Evolutionary conservation across 306 rosid species (phyloP).

Genomic region (Citrullus mucosospermus): DNA sequence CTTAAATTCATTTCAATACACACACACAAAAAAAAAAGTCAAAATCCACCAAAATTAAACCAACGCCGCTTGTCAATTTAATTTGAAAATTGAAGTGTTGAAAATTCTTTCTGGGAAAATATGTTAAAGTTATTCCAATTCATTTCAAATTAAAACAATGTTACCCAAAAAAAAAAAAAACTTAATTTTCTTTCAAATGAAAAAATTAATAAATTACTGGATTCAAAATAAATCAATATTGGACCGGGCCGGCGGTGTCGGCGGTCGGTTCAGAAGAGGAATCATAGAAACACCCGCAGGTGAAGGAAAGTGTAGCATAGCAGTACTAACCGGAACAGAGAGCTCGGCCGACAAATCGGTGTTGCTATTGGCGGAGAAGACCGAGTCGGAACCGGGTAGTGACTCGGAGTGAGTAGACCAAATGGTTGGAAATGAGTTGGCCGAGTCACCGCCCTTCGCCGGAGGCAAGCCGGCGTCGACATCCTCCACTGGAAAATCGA

Average conservation of each 20-base stretch:
- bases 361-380: slow-evolving; percentile 46
- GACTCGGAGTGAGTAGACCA: slow-evolving; percentile 50
- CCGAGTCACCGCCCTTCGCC: slow-evolving; percentile 17
- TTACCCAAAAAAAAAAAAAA: too few species aligned
- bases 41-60: neutral
- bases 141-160: too few species aligned
- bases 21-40: neutral
- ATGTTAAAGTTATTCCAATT: neutral
- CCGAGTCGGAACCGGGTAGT: slow-evolving; percentile 43
- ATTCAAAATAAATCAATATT: too few species aligned
- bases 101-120: neutral
- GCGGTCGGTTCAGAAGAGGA: neutral
- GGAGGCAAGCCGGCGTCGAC: slow-evolving; percentile 31
- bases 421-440: slow-evolving; percentile 39
- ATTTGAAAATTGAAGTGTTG: neutral
- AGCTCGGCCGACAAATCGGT: slow-evolving; percentile 93
- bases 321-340: slow-evolving; percentile 72
- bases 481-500: slow-evolving; percentile 66
- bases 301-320: neutral
- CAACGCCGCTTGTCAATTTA: neutral
- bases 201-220: too few species aligned
- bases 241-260: neutral
- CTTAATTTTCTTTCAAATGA: too few species aligned
- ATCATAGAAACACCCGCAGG: neutral
- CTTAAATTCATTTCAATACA: neutral